Percentiles rank a stretch among this genome's conserved stretches.
Evolutionary conservation across 2,329 filamentous ascomycete genomes (phyloP).

Genomic region (Aureobasidium leucospermi): DNA sequence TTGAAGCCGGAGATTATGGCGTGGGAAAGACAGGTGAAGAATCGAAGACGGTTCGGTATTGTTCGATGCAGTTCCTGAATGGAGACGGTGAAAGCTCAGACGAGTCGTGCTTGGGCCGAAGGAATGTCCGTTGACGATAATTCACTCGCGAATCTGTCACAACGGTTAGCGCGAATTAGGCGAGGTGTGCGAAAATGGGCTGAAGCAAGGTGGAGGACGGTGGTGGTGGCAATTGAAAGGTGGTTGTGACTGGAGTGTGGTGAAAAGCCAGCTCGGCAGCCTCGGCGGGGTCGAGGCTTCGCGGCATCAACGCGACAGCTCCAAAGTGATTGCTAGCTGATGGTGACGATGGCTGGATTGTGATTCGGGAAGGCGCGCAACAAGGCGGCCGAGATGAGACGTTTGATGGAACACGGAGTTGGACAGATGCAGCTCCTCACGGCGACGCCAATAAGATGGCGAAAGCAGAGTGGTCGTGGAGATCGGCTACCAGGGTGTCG

Average conservation of each 20-base stretch:
- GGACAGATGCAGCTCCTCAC: conserved; percentile 6
- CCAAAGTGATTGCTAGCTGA: background rate
- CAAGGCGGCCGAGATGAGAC: background rate
- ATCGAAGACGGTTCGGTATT: conserved; percentile 14
- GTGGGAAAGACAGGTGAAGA: conserved; percentile 12
- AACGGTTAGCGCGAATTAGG: conserved; percentile 7
- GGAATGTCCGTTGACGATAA: conserved; percentile 16
- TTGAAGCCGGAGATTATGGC: background rate
- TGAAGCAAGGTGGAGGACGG: background rate
- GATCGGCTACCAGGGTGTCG: conserved; percentile 13
- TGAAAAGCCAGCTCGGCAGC: conserved; percentile 13
- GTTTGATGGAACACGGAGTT: background rate
- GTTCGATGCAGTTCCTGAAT: conserved; percentile 11
- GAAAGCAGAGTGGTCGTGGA: conserved; percentile 1
- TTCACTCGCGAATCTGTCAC: conserved; percentile 16
- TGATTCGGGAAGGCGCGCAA: background rate
- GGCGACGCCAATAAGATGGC: conserved; percentile 8
- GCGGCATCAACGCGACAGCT: conserved; percentile 10
- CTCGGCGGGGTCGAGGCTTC: conserved; percentile 10
- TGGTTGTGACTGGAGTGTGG: background rate
- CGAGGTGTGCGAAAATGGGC: conserved; percentile 1
- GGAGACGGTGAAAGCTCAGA: conserved; percentile 5
- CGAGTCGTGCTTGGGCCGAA: conserved; percentile 14
- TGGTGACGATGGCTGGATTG: background rate
- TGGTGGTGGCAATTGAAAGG: background rate